Evolutionary conservation across 345 rosid genomes (phyloP).

Genomic region (Geranium brycei): DNA sequence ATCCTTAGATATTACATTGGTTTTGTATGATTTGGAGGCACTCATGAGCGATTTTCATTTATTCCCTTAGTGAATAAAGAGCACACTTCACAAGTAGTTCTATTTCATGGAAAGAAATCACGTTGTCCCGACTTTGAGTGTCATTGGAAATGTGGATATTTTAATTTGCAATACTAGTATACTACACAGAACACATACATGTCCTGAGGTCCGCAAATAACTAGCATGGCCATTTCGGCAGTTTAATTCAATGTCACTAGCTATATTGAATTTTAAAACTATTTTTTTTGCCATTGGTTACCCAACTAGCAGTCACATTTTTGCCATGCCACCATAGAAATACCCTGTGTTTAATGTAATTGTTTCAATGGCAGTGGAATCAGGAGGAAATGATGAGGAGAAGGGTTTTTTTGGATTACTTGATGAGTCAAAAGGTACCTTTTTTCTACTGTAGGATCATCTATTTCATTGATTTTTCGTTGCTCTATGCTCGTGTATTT

Average conservation of each 20-base stretch:
- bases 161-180: too few relatives aligned
- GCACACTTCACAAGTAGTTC: too few relatives aligned
- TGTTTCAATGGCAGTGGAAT: conserved; percentile 20
- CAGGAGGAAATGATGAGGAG: conserved; percentile 33
- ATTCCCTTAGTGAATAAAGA: too few relatives aligned
- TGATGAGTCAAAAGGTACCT: conserved; percentile 43
- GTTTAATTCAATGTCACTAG: not conserved
- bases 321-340: not conserved
- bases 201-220: not conserved
- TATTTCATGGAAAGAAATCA: not conserved
- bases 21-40: not conserved
- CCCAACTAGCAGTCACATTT: not conserved
- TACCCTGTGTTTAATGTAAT: not conserved
- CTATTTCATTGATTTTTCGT: not conserved
- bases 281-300: not conserved
- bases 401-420: conserved; percentile 19
- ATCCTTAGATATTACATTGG: not conserved
- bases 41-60: not conserved
- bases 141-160: not conserved
- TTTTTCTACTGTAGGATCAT: not conserved
- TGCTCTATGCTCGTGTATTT: not conserved
- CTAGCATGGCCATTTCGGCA: not conserved
- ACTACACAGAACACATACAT: too few relatives aligned
- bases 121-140: not conserved
- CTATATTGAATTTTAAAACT: conserved; percentile 17